Evolutionary conservation across 257 asterid species (phyloP).

Genomic region (Ballota nigra): DNA sequence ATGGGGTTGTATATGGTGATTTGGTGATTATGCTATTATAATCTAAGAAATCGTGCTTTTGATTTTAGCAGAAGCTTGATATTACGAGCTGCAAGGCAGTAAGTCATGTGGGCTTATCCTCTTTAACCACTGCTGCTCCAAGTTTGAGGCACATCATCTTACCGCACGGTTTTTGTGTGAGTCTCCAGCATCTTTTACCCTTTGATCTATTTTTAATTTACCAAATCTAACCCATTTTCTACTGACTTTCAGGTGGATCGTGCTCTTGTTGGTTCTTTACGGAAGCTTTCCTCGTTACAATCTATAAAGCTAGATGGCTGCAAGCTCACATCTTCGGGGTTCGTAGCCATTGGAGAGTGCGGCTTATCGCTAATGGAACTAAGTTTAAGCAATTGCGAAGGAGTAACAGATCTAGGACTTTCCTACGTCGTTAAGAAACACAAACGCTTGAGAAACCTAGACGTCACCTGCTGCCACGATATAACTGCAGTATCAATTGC

Average conservation of each 20-base stretch:
- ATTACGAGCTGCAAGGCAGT: slow-evolving; percentile 85
- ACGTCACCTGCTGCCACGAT: slow-evolving; percentile 85
- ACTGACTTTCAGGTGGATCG: slow-evolving; percentile 60
- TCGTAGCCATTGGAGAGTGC: slow-evolving; percentile 73
- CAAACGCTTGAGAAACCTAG: slow-evolving; percentile 61
- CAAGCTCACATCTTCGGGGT: slow-evolving; percentile 39
- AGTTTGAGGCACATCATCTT: slow-evolving; percentile 36
- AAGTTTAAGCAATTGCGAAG: slow-evolving; percentile 75
- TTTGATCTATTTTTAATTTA: not conserved
- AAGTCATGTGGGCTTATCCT: slow-evolving; percentile 68
- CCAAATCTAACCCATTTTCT: slow-evolving; percentile 5
- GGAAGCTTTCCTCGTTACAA: too few species aligned
- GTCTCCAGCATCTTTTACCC: slow-evolving; percentile 18
- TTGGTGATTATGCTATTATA: not conserved
- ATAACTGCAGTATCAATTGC: slow-evolving; percentile 65
- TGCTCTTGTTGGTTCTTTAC: slow-evolving; percentile 47
- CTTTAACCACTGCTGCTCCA: slow-evolving; percentile 47
- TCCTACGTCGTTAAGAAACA: slow-evolving; percentile 65
- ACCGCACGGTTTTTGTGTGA: slow-evolving; percentile 72
- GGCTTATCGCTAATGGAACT: slow-evolving; percentile 65
- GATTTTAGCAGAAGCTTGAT: slow-evolving; percentile 66
- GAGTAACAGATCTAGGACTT: slow-evolving; percentile 79
- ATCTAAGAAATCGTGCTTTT: slow-evolving; percentile 18
- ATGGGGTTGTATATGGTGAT: not conserved
- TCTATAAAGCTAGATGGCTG: too few species aligned